phyloP scores from a whole-genome alignment of 768 basidiomycete species.

The Leccinum truebloodii region DNA sequence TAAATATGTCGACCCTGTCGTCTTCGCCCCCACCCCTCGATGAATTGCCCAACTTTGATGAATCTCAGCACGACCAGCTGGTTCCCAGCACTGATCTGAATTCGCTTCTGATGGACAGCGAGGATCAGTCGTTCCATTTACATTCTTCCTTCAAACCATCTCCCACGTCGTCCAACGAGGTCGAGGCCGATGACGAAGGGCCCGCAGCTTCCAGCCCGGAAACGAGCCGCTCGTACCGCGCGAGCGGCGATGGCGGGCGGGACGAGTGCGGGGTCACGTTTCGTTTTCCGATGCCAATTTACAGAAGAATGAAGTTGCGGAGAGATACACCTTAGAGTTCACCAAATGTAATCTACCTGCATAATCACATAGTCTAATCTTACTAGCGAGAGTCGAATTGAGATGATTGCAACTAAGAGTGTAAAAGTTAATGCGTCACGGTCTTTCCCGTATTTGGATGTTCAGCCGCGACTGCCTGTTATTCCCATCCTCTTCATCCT shows the following conservation, averaged over 20 bases:
- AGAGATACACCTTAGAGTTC: slow-evolving; percentile 37
- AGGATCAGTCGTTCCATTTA: slow-evolving; percentile 41
- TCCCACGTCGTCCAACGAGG: slow-evolving; percentile 48
- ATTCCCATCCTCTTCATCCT: slow-evolving; percentile 88
- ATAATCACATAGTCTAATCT: slow-evolving; percentile 28
- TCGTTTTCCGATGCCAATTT: slow-evolving; percentile 44
- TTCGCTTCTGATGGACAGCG: slow-evolving; percentile 32
- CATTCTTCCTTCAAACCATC: slow-evolving; percentile 49
- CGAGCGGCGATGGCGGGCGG: slow-evolving; percentile 26
- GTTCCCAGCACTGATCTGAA: slow-evolving; percentile 28
- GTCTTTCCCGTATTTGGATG: slow-evolving; percentile 93
- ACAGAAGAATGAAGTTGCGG: slow-evolving; percentile 36
- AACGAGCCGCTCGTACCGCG: slow-evolving; percentile 78
- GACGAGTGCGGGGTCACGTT: slow-evolving; percentile 24
- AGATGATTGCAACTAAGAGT: background rate
- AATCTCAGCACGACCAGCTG: slow-evolving; percentile 38
- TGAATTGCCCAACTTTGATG: slow-evolving; percentile 53
- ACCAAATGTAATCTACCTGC: slow-evolving; percentile 33
- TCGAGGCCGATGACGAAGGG: slow-evolving; percentile 42
- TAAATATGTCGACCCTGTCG: slow-evolving; percentile 36
- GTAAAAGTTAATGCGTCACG: slow-evolving; percentile 30
- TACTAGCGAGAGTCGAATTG: slow-evolving; percentile 13
- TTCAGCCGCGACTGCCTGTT: slow-evolving; percentile 72
- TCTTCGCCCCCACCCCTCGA: slow-evolving; percentile 46
- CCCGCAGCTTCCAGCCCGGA: slow-evolving; percentile 65